Conservation (phyloP, 306 rosid genomes). For the Gleditsia sinensis region DNA sequence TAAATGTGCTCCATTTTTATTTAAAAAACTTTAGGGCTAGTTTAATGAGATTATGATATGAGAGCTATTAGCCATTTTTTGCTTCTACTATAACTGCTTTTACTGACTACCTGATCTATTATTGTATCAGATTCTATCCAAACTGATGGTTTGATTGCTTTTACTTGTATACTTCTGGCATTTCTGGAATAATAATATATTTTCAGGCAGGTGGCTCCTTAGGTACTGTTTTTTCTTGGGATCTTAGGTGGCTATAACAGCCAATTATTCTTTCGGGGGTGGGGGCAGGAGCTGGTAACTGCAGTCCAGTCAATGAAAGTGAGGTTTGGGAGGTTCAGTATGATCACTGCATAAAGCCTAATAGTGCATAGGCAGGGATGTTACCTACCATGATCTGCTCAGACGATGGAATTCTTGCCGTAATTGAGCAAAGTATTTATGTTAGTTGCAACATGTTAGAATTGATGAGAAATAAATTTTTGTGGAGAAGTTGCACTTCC, state of each 20-base stretch:
- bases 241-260: constrained; percentile 86
- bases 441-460: constrained; percentile 23
- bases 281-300: constrained; percentile 49
- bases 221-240: constrained; percentile 96
- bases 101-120: background rate
- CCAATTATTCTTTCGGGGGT: constrained; percentile 79
- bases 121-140: background rate
- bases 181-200: constrained; percentile 20
- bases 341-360: constrained; percentile 66
- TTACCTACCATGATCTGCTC: constrained; percentile 90
- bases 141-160: constrained; percentile 14
- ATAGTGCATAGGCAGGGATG: constrained; percentile 65
- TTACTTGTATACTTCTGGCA: constrained; percentile 16
- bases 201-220: constrained; percentile 86
- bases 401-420: constrained; percentile 88
- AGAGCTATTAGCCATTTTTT: background rate
- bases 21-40: background rate
- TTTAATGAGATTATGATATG: background rate
- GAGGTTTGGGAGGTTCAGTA: constrained; percentile 99
- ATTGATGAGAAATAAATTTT: background rate
- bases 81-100: constrained; percentile 9
- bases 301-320: constrained; percentile 62
- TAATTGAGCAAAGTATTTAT: constrained; percentile 75
- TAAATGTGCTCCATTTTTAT: too few relatives aligned
- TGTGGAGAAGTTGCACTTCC: too few relatives aligned